A percentile compares a stretch with the other conserved stretches of the same genome.
Conservation (phyloP, 768 basidiomycete genomes). For the Dioszegia crocea region DNA sequence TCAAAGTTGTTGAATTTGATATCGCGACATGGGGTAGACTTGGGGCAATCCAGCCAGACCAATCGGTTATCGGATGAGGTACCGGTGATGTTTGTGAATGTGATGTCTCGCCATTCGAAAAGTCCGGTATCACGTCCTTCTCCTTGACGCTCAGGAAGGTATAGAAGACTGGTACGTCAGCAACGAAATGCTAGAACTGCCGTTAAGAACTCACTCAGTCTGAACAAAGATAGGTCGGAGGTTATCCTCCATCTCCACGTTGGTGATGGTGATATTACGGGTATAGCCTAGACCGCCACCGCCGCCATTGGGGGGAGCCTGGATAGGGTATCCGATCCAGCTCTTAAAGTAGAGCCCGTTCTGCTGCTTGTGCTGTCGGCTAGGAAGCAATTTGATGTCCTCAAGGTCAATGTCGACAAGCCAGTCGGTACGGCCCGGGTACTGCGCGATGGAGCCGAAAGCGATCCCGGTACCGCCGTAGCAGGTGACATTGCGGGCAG, state of each 20-base stretch:
- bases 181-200: not conserved
- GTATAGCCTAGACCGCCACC: slow-evolving; percentile 33
- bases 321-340: slow-evolving; percentile 33
- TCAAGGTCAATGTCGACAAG: slow-evolving; percentile 26
- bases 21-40: slow-evolving; percentile 25
- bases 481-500: slow-evolving; percentile 51
- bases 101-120: slow-evolving; percentile 34
- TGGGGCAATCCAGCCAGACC: slow-evolving; percentile 29
- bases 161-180: slow-evolving; percentile 16
- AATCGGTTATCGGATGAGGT: slow-evolving; percentile 22
- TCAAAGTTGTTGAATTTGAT: slow-evolving; percentile 25
- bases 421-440: slow-evolving; percentile 34
- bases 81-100: slow-evolving; percentile 30
- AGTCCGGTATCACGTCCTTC: slow-evolving; percentile 22
- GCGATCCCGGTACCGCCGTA: slow-evolving; percentile 52
- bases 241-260: slow-evolving; percentile 32
- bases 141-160: slow-evolving; percentile 18
- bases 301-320: slow-evolving; percentile 31
- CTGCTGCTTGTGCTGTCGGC: slow-evolving; percentile 24
- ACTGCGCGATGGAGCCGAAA: slow-evolving; percentile 53
- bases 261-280: slow-evolving; percentile 24
- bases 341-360: slow-evolving; percentile 38
- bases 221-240: slow-evolving; percentile 29
- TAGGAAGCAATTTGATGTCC: slow-evolving; percentile 19
- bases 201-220: slow-evolving; percentile 19